These are phyloP conservation scores for Scenedesmus sp. DNA, from an alignment of 163 green algal genomes.

Conservation along the genomic window DNA sequence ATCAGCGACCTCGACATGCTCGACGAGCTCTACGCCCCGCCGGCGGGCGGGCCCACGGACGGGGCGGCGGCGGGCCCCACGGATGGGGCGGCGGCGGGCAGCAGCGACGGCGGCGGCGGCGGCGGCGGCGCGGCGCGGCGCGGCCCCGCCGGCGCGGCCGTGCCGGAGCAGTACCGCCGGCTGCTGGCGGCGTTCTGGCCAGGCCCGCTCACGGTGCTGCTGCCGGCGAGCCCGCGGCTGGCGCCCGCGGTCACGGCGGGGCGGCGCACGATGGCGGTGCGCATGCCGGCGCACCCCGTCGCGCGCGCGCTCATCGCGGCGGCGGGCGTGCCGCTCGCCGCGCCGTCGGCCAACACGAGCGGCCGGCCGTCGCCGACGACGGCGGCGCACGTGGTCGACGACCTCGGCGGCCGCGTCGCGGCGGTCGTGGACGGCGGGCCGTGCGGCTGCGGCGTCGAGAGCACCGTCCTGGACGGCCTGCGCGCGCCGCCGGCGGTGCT, in stretches of 20 bases:
- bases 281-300: slow-evolving; percentile 65
- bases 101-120: not conserved
- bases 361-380: slow-evolving; percentile 61
- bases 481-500: slow-evolving; percentile 61
- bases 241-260: slow-evolving; percentile 58
- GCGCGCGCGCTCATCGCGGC: slow-evolving; percentile 60
- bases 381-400: slow-evolving; percentile 60
- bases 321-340: slow-evolving; percentile 61
- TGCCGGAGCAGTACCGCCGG: slow-evolving; percentile 35
- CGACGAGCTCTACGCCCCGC: slow-evolving; percentile 49
- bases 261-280: slow-evolving; percentile 66
- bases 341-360: slow-evolving; percentile 66
- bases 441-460: slow-evolving; percentile 65
- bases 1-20: slow-evolving; percentile 63
- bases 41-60: not conserved
- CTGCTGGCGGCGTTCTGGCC: slow-evolving; percentile 57
- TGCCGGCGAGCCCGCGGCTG: slow-evolving; percentile 55
- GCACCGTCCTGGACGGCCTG: slow-evolving; percentile 65
- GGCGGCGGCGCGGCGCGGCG: not conserved
- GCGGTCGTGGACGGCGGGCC: slow-evolving; percentile 63
- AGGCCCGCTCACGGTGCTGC: slow-evolving; percentile 63
- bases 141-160: slow-evolving; percentile 37
- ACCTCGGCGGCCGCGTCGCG: slow-evolving; percentile 55
- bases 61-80: not conserved
- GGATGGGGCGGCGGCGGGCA: slow-evolving; percentile 13